These are phyloP conservation scores for Kwoniella europaea DNA, from an alignment of 768 basidiomycete genomes.

Conservation along the genomic window DNA sequence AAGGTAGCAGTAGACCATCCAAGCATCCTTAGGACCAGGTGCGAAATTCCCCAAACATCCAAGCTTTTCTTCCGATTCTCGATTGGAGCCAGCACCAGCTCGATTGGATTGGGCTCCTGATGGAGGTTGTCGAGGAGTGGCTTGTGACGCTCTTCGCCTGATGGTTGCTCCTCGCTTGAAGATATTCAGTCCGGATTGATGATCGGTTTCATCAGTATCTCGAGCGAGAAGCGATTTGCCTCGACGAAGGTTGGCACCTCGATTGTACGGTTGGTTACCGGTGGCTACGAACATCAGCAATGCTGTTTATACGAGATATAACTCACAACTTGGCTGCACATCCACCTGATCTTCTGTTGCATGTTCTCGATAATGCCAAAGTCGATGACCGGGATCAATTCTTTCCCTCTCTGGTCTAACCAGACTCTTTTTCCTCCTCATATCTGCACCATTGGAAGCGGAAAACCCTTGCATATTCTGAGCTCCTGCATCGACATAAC, in stretches of 20 bases:
- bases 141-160: constrained; percentile 67
- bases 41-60: constrained; percentile 69
- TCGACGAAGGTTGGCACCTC: constrained; percentile 63
- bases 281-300: constrained; percentile 42
- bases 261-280: constrained; percentile 47
- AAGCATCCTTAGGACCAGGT: constrained; percentile 87
- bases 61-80: constrained; percentile 36
- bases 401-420: constrained; percentile 93
- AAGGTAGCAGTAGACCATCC: constrained; percentile 92
- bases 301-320: not conserved
- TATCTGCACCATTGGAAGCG: constrained; percentile 49
- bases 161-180: constrained; percentile 85
- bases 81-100: constrained; percentile 45
- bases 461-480: constrained; percentile 45
- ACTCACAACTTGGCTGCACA: constrained; percentile 81
- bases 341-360: constrained; percentile 74
- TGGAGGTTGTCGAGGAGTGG: constrained; percentile 58
- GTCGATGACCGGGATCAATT: constrained; percentile 89
- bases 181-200: constrained; percentile 87
- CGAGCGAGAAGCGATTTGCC: constrained; percentile 88
- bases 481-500: constrained; percentile 41
- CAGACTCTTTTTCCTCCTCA: constrained; percentile 83
- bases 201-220: constrained; percentile 75
- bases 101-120: constrained; percentile 59
- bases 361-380: constrained; percentile 91